Conservation (phyloP, 164 flowering plant species). For the Akebia trifoliata region DNA sequence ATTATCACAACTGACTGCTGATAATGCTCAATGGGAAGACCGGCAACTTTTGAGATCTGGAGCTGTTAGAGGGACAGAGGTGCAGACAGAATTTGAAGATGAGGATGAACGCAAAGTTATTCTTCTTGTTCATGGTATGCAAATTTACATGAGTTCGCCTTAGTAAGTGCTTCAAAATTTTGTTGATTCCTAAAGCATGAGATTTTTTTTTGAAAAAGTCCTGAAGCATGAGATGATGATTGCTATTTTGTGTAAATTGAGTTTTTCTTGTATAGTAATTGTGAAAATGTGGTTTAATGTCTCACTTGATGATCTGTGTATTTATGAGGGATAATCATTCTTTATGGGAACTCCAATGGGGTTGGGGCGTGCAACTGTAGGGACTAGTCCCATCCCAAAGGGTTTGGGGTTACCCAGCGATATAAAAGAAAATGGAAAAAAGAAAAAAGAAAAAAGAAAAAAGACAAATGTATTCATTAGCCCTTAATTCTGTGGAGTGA, state of each 20-base stretch:
- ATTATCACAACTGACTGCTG: slow-evolving; percentile 79
- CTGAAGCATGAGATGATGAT: background rate
- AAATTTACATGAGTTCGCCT: background rate
- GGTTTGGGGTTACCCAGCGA: too few species aligned
- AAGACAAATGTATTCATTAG: too few species aligned
- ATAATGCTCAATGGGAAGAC: slow-evolving; percentile 98
- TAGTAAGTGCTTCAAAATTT: background rate
- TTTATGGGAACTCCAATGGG: too few species aligned
- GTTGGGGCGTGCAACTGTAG: too few species aligned
- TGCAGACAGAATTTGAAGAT: slow-evolving; percentile 94
- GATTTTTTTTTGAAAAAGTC: too few species aligned
- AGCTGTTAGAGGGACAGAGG: slow-evolving; percentile 94
- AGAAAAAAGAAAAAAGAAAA: too few species aligned
- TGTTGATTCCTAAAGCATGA: background rate
- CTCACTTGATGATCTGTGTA: background rate
- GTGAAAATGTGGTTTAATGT: background rate
- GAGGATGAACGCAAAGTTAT: slow-evolving; percentile 91
- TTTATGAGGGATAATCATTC: too few species aligned
- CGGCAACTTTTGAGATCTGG: slow-evolving; percentile 95
- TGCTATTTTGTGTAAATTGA: background rate
- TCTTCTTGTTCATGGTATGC: slow-evolving; percentile 93
- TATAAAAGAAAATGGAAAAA: too few species aligned
- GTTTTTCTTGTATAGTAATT: background rate
- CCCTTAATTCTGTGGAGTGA: too few species aligned
- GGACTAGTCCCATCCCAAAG: too few species aligned